Evolutionary conservation across 345 rosid species (phyloP), one percentile per base, ranked within the genome.

Genomic region (Eucalyptus tenuipes): DNA sequence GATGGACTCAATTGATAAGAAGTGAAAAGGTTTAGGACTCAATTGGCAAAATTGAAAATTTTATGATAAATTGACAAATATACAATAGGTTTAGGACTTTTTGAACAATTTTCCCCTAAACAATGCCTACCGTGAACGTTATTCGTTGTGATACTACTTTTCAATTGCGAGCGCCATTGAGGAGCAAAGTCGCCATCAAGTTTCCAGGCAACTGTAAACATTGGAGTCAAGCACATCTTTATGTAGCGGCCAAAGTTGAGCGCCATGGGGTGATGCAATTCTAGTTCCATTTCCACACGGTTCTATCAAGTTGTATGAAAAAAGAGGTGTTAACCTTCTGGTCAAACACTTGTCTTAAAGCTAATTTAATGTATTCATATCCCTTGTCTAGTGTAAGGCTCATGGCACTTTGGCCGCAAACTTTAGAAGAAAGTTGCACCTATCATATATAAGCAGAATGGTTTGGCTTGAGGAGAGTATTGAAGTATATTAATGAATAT

Each of bases 41-140:
- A 52, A 18, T 52, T 52, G 25, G 3, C 57, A 52, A 52, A 52
- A 52, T 52, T 2, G 5, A 52, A 52, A 52, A 0, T 2, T 18
- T 52, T 52, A 52, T 52, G 25, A 52, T 52, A 22, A 52, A 52
- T 52, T 52, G 2, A 52, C 2, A 52, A 18, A 52, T 18, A 2
- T 52, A 1, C 5, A 7, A 52, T 52, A 52, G 1, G 0, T 52
- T 52, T 18, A 52, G 0, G 10, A 18, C 4, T 18, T 52, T 52
- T 18, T 18, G 25, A 2, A 18, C 10, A 52, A 52, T 52, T 52
- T 52, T 52, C 25, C 25, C 57, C 25, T 18, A 18, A 52, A 52
- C 57, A 64, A 55, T 55, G 3, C 75, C 40, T n/a, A 15, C 11
- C 11, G 2, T 14, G 20, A 31, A 64, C 4, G 6, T n/a, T 9